Evolutionary conservation across 2,329 filamentous ascomycete species (phyloP), one percentile per base, ranked within the genome.

Genomic region (Xylaria sp.): DNA sequence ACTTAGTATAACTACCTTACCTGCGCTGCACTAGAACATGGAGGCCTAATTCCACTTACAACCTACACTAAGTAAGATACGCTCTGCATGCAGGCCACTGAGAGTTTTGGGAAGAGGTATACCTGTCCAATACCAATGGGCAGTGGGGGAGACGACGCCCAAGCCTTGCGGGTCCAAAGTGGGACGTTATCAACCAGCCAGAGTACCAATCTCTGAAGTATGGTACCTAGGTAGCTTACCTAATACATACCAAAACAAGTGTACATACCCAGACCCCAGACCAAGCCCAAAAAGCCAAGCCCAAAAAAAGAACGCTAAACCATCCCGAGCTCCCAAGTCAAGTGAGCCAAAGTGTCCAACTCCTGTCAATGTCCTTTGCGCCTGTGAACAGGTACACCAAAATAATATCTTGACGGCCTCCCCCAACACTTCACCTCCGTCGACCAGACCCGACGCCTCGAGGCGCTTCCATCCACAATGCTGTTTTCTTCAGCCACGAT

Each of bases 401-500:
- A 40, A 32, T 48, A 48, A 50, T 47, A 63, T 68, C 54, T 67
- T 60, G 61, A 65, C 55, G 21, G 64, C 32, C 57, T 40, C 8
- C 16, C 44, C 58, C 23, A n/a, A 62, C 44, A 13, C 64, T 48
- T 25, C 44, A 62, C 63, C 32, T 53, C 57, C 63, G 60, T 57
- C 50, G 58, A 72, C 57, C 69, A 60, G 60, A 60, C 63, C 61
- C 27, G 27, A 51, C 21, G 21, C 48, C 62, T 57, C 54, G 62
- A 57, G 69, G 62, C 27, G 40, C 65, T 61, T 55, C 65, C 67
- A 67, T 40, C 67, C 75, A 78, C 67, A 67, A 85, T 85, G 83
- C 77, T 83, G 42, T 79, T 85, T 69, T 79, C 80, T 66, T 79
- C 81, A 12, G 80, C 84, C 65, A 77, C 79, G 67, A 73, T 83